Evolutionary conservation across 176 grass and related monocot species (phyloP).

Genomic region (Urochloa ruziziensis): DNA sequence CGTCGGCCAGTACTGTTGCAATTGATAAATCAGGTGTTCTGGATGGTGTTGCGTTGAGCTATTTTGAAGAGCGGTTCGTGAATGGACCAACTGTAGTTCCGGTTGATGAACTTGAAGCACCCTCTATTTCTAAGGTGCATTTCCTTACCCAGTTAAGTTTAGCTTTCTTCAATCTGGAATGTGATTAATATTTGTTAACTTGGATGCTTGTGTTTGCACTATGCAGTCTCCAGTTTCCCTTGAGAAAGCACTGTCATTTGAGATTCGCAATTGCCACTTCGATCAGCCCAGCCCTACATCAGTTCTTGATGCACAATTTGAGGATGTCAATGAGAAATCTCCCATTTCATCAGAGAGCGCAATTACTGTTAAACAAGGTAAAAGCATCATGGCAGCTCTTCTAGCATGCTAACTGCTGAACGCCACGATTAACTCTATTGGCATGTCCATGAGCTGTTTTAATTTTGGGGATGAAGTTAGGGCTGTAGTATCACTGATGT

Average conservation of each 20-base stretch:
- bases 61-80: conserved; percentile 22
- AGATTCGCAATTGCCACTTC: conserved; percentile 39
- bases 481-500: conserved; percentile 21
- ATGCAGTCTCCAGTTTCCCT: conserved; percentile 41
- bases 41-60: conserved; percentile 14
- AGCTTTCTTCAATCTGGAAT: conserved; percentile 11
- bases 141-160: conserved; percentile 9
- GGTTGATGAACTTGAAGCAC: conserved; percentile 26
- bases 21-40: conserved; percentile 14
- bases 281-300: conserved; percentile 96
- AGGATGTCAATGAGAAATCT: conserved; percentile 57
- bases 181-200: not conserved
- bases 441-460: conserved; percentile 10
- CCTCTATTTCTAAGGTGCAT: conserved; percentile 39
- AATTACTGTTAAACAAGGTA: conserved; percentile 61
- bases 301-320: conserved; percentile 78
- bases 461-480: not conserved
- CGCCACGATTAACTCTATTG: conserved; percentile 24
- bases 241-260: conserved; percentile 47
- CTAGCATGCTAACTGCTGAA: conserved; percentile 8
- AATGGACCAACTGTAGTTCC: conserved; percentile 20
- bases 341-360: conserved; percentile 44
- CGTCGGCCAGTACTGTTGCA: not conserved
- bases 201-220: conserved; percentile 36
- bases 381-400: not conserved